Percentiles rank a stretch among this genome's conserved stretches.
These are phyloP conservation scores for Apiospora hydei DNA, from an alignment of 2,329 filamentous ascomycete genomes.

Conservation along the genomic window DNA sequence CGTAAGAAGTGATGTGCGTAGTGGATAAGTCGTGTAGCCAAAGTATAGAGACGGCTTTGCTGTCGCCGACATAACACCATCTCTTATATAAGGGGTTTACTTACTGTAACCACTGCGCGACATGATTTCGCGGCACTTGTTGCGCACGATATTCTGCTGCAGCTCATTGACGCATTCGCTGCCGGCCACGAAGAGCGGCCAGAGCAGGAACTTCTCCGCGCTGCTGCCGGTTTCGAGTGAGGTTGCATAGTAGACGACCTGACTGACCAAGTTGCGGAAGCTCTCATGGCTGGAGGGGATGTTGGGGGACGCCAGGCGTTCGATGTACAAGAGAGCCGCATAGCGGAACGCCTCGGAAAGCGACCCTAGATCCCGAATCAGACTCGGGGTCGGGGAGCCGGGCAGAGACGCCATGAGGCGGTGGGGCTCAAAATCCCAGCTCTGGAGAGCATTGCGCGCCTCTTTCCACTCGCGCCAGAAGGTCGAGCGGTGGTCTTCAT, in stretches of 20 bases:
- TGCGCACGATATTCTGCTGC: conserved; percentile 80
- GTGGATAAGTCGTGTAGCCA: neutral
- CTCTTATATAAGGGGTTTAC: neutral
- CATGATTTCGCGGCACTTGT: conserved; percentile 86
- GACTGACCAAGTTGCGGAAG: conserved; percentile 83
- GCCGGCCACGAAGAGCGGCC: conserved; percentile 90
- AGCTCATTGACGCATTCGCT: conserved; percentile 86
- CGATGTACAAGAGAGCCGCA: conserved; percentile 86
- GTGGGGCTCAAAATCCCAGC: conserved; percentile 76
- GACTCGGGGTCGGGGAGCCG: conserved; percentile 59
- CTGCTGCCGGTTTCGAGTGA: conserved; percentile 75
- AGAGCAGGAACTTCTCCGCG: conserved; percentile 88
- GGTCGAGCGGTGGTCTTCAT: conserved; percentile 66
- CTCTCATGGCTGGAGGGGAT: conserved; percentile 76
- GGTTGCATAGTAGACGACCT: conserved; percentile 83
- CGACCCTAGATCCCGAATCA: conserved; percentile 77
- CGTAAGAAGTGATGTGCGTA: neutral
- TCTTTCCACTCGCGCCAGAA: conserved; percentile 92
- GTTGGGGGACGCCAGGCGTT: conserved; percentile 81
- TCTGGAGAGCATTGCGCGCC: conserved; percentile 76
- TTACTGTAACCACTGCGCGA: conserved; percentile 80
- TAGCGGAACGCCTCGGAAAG: conserved; percentile 92
- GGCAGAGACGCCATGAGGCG: conserved; percentile 60
- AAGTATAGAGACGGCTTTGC: neutral
- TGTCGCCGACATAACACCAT: neutral